A percentile compares a stretch with the other conserved stretches of the same genome.
phyloP scores from a whole-genome alignment of 108 stramenopile genomes.

The Pseudonitzschia delicatissima region DNA sequence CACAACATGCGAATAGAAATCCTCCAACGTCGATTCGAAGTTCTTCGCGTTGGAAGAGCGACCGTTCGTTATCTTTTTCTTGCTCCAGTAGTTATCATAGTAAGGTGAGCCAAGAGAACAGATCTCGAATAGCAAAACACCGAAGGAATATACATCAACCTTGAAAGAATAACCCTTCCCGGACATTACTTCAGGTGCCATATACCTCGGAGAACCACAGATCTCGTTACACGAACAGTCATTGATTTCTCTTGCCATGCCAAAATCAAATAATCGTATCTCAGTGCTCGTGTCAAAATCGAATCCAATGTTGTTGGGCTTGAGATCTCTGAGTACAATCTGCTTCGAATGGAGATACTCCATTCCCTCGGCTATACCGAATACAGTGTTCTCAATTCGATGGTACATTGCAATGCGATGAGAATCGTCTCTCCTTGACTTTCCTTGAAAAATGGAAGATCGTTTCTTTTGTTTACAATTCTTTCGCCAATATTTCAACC shows the following conservation, averaged over 20 bases:
- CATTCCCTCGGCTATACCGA: conserved; percentile 47
- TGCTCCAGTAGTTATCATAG: neutral
- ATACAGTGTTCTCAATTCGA: conserved; percentile 20
- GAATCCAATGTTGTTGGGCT: conserved; percentile 63
- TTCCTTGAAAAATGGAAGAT: no score
- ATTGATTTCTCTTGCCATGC: conserved; percentile 40
- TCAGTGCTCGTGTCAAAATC: conserved; percentile 26
- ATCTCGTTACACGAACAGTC: conserved; percentile 31
- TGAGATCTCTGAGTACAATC: conserved; percentile 53
- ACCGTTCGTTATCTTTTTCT: neutral
- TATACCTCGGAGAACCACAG: conserved; percentile 51
- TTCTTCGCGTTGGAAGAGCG: no score
- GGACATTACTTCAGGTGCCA: conserved; percentile 55
- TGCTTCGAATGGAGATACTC: conserved; percentile 41
- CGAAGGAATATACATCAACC: conserved; percentile 56
- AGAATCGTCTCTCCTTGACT: neutral
- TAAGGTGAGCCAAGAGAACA: conserved; percentile 39
- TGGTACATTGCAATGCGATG: neutral
- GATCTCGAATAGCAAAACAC: conserved; percentile 49
- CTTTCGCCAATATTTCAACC: no score
- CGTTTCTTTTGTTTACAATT: neutral
- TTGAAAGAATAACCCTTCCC: conserved; percentile 33
- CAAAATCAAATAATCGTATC: conserved; percentile 58
- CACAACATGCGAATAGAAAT: no score
- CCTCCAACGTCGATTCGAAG: no score